Evolutionary conservation across 768 basidiomycete species (phyloP).

Genomic region (Boletus tomentosulus): DNA sequence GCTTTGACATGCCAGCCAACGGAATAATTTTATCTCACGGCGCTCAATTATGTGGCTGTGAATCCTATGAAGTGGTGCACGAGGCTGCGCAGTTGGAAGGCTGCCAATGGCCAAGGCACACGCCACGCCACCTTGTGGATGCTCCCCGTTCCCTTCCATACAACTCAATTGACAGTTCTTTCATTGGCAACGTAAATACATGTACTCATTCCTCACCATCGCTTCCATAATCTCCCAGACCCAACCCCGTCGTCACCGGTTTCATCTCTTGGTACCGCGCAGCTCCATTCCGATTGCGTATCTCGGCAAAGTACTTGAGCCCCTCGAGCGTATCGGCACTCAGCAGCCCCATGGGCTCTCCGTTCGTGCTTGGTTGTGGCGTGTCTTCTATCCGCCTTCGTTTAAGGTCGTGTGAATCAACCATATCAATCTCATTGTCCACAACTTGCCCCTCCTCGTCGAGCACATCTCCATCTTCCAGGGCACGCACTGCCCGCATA

Average conservation of each 20-base stretch:
- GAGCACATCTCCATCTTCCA: slow-evolving; percentile 72
- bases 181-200: slow-evolving; percentile 1
- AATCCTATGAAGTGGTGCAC: slow-evolving; percentile 16
- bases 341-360: slow-evolving; percentile 56
- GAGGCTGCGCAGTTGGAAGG: slow-evolving; percentile 16
- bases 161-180: neutral
- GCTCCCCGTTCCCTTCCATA: neutral
- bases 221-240: slow-evolving; percentile 75
- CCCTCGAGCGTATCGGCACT: slow-evolving; percentile 85
- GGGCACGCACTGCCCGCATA: slow-evolving; percentile 75
- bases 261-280: slow-evolving; percentile 23
- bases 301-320: slow-evolving; percentile 86
- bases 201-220: slow-evolving; percentile 51
- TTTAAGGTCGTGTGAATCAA: slow-evolving; percentile 34
- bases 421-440: slow-evolving; percentile 35
- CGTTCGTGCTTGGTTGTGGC: slow-evolving; percentile 25
- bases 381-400: slow-evolving; percentile 31
- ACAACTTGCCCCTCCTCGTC: slow-evolving; percentile 35
- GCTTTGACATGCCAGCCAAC: slow-evolving; percentile 8
- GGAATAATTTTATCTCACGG: neutral
- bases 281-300: slow-evolving; percentile 62
- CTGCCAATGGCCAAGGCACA: slow-evolving; percentile 22
- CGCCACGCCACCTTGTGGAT: slow-evolving; percentile 16
- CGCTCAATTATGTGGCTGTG: too few relatives aligned
- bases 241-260: slow-evolving; percentile 43